Conservation (phyloP, 179 eudicot species). For the Actinidia chinensis region DNA sequence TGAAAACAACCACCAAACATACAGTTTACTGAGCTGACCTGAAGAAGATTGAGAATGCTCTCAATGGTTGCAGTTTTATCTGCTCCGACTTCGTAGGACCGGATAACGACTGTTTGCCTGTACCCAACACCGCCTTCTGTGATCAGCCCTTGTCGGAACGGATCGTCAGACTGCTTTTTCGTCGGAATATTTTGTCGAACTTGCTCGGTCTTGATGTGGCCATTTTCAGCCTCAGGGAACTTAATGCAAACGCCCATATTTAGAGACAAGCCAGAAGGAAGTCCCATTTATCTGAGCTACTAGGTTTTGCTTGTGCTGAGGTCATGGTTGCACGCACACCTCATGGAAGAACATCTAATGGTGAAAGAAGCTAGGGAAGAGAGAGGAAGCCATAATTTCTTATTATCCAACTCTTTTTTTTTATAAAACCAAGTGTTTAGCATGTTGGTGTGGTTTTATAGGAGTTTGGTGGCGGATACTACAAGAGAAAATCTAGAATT, state of each 20-base stretch:
- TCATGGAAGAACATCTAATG: background rate
- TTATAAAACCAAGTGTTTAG: too few relatives aligned
- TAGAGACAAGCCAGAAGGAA: constrained; percentile 2
- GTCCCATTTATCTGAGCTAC: constrained; percentile 21
- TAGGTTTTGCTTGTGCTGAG: constrained; percentile 6
- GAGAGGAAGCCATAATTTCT: constrained; percentile 20
- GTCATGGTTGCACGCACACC: constrained; percentile 15
- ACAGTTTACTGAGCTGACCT: constrained; percentile 28
- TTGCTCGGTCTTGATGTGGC: constrained; percentile 5
- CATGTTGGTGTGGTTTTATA: too few relatives aligned
- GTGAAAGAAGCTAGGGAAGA: constrained; percentile 11
- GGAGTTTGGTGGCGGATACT: too few relatives aligned
- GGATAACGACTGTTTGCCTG: constrained; percentile 43
- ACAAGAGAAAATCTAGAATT: too few relatives aligned
- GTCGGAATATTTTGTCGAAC: constrained; percentile 45
- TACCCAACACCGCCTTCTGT: constrained; percentile 40
- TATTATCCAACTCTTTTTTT: too few relatives aligned
- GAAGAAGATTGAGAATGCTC: constrained; percentile 49
- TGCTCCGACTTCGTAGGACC: constrained; percentile 59
- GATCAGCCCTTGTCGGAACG: constrained; percentile 40
- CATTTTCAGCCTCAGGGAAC: constrained; percentile 9
- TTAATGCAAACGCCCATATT: constrained; percentile 1
- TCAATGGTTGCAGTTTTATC: constrained; percentile 52
- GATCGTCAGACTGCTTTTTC: constrained; percentile 39
- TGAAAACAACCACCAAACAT: too few relatives aligned